Conservation (phyloP, 208 protist genomes). For the Leishmania mexicana region DNA sequence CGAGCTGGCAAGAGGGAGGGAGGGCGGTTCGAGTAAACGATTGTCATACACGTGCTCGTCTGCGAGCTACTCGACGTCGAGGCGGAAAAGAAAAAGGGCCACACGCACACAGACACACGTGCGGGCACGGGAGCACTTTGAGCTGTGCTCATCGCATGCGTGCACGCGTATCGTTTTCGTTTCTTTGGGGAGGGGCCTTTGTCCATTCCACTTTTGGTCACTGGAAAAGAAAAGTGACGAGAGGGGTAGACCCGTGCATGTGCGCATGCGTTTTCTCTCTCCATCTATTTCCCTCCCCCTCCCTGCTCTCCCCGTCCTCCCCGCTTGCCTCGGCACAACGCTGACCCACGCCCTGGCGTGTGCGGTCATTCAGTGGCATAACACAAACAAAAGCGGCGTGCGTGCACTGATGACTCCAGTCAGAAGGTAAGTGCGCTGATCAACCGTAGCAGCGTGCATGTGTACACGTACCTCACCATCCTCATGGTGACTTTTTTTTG, state of each 20-base stretch:
- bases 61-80: not conserved
- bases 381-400: not conserved
- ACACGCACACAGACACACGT: not conserved
- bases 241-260: not conserved
- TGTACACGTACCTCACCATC: not conserved
- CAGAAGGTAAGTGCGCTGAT: not conserved
- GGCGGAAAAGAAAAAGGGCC: not conserved
- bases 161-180: not conserved
- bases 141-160: not conserved
- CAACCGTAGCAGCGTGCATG: not conserved
- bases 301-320: not conserved
- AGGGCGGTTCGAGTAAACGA: not conserved
- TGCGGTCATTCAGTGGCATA: not conserved
- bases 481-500: not conserved
- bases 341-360: not conserved
- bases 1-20: not conserved
- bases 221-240: too few species aligned
- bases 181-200: not conserved
- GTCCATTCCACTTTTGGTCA: not conserved
- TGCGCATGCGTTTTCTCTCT: not conserved
- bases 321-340: not conserved
- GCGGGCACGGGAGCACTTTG: not conserved
- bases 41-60: not conserved
- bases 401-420: not conserved
- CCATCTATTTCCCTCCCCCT: not conserved